Evolutionary conservation across 2,329 filamentous ascomycete genomes (phyloP).

Genomic region (Cladosporium austrohemisphaericum): DNA sequence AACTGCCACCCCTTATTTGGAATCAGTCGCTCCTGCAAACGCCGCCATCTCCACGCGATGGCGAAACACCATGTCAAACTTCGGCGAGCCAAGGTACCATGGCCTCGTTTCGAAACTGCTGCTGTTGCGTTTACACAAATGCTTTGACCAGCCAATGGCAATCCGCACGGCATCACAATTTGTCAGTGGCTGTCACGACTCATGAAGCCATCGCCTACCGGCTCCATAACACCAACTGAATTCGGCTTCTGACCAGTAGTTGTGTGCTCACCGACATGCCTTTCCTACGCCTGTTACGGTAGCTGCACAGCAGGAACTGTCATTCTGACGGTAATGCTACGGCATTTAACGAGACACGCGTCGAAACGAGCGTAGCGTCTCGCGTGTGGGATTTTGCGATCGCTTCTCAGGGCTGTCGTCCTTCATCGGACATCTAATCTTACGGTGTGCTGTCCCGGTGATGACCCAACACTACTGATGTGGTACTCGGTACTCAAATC

Average conservation of each 20-base stretch:
- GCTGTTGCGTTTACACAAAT: neutral
- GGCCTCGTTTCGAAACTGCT: neutral
- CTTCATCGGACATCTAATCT: no score
- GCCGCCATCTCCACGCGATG: neutral
- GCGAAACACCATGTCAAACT: neutral
- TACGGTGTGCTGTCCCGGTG: no score
- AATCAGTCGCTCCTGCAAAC: neutral
- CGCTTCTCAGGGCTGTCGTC: no score
- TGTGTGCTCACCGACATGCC: conserved; percentile 1
- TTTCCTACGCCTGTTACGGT: neutral
- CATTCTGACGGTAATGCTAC: neutral
- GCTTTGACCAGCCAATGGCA: neutral
- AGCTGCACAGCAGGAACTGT: neutral
- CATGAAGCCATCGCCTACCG: neutral
- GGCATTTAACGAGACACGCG: neutral
- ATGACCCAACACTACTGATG: neutral
- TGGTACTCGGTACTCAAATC: conserved; percentile 4
- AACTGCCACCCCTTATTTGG: neutral
- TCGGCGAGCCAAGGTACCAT: neutral
- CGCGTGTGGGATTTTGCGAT: neutral
- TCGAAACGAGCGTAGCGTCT: no score
- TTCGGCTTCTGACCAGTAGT: no score
- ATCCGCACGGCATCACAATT: neutral
- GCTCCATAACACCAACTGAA: no score
- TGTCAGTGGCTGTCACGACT: neutral